Conservation (phyloP, 805 yeast genomes). For the Candida piceae region DNA sequence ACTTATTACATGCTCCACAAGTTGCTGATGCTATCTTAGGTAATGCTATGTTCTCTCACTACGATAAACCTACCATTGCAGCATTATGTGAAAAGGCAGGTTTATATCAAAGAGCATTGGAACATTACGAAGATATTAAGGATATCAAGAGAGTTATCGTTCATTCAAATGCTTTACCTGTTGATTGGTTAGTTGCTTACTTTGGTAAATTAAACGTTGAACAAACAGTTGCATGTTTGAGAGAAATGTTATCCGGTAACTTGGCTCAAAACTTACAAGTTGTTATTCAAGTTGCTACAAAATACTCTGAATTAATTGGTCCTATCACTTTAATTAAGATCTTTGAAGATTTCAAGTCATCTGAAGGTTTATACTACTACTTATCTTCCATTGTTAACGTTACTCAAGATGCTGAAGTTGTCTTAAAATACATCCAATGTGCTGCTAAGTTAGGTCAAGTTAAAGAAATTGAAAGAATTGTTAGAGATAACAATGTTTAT, state of each 20-base stretch:
- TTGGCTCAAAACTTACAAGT: slow-evolving; percentile 85
- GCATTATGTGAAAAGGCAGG: slow-evolving; percentile 95
- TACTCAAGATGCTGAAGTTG: slow-evolving; percentile 92
- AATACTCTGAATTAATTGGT: slow-evolving; percentile 91
- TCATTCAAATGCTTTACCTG: slow-evolving; percentile 77
- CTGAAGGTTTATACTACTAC: slow-evolving; percentile 92
- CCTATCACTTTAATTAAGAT: slow-evolving; percentile 77
- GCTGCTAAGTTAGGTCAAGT: slow-evolving; percentile 87
- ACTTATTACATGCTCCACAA: slow-evolving; percentile 94
- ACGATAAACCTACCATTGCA: slow-evolving; percentile 91
- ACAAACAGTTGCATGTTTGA: slow-evolving; percentile 82
- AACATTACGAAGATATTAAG: slow-evolving; percentile 88
- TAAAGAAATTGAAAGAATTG: slow-evolving; percentile 93
- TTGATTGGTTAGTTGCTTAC: slow-evolving; percentile 89
- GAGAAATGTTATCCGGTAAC: slow-evolving; percentile 76
- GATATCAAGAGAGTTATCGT: slow-evolving; percentile 94
- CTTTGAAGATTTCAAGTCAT: slow-evolving; percentile 89
- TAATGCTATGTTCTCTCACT: slow-evolving; percentile 91
- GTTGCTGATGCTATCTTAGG: slow-evolving; percentile 99
- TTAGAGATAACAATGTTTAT: slow-evolving; percentile 88
- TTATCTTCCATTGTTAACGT: slow-evolving; percentile 89
- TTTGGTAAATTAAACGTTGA: slow-evolving; percentile 94
- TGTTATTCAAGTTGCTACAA: slow-evolving; percentile 94
- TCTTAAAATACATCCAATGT: slow-evolving; percentile 90
- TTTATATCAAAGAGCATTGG: slow-evolving; percentile 89